phyloP scores from a whole-genome alignment of 2,329 filamentous ascomycete species.

The Pseudopyricularia javanii region DNA sequence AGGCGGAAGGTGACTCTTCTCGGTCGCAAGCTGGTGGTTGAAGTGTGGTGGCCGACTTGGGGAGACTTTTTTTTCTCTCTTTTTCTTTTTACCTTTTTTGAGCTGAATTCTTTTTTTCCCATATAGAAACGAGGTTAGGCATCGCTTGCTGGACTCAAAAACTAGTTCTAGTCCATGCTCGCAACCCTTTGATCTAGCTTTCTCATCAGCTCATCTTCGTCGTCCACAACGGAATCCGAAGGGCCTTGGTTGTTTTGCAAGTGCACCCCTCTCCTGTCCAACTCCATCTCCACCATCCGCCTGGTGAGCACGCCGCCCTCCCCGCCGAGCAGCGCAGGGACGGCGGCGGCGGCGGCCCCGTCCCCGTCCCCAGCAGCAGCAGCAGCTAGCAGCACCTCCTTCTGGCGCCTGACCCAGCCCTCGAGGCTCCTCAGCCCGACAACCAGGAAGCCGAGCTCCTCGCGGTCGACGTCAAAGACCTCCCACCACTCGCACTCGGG shows the following conservation, averaged over 20 bases:
- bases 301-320: slow-evolving; percentile 41
- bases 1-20: slow-evolving; percentile 11
- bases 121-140: too few species aligned
- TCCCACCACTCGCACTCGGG: slow-evolving; percentile 92
- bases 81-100: too few species aligned
- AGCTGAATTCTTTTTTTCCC: too few species aligned
- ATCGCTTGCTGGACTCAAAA: slow-evolving; percentile 4
- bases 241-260: slow-evolving; percentile 10
- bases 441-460: slow-evolving; percentile 87
- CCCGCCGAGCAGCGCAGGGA: neutral
- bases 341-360: too few species aligned
- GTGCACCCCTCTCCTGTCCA: slow-evolving; percentile 38
- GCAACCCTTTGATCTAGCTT: neutral
- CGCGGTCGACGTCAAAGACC: slow-evolving; percentile 89
- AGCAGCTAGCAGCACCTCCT: slow-evolving; percentile 41
- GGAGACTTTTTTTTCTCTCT: too few species aligned
- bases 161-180: slow-evolving; percentile 1
- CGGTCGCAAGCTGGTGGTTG: neutral
- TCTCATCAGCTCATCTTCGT: slow-evolving; percentile 30
- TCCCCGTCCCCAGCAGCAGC: slow-evolving; percentile 19
- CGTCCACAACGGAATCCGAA: slow-evolving; percentile 15
- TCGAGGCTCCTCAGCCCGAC: slow-evolving; percentile 73
- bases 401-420: slow-evolving; percentile 52
- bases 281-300: slow-evolving; percentile 43
- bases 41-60: neutral